These are phyloP conservation scores for Sphaerobolus stellatus DNA, from an alignment of 1,284 basidiomycete genomes.

Conservation along the genomic window DNA sequence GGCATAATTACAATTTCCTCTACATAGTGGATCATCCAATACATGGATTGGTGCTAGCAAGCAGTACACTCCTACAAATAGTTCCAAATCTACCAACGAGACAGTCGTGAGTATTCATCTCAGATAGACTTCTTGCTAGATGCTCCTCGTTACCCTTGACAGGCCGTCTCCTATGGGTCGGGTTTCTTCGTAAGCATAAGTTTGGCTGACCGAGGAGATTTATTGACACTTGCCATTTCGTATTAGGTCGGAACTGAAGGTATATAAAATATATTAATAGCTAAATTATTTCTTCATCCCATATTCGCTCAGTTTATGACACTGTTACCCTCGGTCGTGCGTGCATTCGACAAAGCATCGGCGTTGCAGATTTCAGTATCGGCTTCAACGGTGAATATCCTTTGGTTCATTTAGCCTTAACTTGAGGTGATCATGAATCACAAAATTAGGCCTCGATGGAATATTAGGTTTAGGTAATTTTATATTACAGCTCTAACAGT, in stretches of 20 bases:
- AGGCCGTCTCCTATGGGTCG: conserved; percentile 47
- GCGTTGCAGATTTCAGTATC: conserved; percentile 36
- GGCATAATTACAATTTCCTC: background rate
- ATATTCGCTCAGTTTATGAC: conserved; percentile 31
- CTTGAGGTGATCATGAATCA: background rate
- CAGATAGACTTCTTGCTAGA: background rate
- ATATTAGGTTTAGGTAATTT: conserved; percentile 35
- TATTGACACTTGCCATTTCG: background rate
- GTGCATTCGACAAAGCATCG: conserved; percentile 40
- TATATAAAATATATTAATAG: conserved; percentile 19
- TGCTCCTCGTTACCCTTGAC: background rate
- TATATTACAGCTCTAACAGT: background rate
- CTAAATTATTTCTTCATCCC: background rate
- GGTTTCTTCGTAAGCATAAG: conserved; percentile 38
- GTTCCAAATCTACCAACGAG: conserved; percentile 43
- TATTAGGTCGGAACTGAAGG: conserved; percentile 45
- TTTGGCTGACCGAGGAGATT: background rate
- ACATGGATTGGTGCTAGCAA: conserved; percentile 56
- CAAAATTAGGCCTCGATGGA: conserved; percentile 32
- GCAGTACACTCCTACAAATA: conserved; percentile 40
- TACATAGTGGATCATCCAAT: conserved; percentile 29
- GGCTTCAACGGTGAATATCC: conserved; percentile 31
- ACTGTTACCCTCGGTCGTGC: conserved; percentile 25
- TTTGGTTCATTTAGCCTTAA: background rate
- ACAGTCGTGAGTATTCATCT: conserved; percentile 28